Percentiles rank a stretch among this genome's conserved stretches.
Evolutionary conservation across 2,329 filamentous ascomycete species (phyloP).

Genomic region (Ophiocordyceps unilateralis): DNA sequence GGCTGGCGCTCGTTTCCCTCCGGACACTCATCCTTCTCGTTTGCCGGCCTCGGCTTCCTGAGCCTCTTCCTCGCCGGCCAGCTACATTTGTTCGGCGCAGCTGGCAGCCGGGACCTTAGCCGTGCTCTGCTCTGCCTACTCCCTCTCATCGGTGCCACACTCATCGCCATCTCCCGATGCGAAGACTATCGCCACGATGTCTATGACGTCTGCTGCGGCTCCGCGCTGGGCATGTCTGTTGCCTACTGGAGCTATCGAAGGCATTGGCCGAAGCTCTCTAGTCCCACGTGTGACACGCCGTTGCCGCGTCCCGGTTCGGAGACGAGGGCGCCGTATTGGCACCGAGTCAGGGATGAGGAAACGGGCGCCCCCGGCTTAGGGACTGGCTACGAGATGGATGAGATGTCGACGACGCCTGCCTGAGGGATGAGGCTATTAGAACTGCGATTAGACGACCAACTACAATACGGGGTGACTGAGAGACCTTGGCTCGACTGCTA

Average conservation of each 20-base stretch:
- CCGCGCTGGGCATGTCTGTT: constrained; percentile 38
- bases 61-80: constrained; percentile 54
- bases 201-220: constrained; percentile 48
- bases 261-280: constrained; percentile 41
- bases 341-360: constrained; percentile 36
- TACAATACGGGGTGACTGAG: too few relatives aligned
- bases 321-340: constrained; percentile 15
- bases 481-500: too few relatives aligned
- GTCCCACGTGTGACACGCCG: constrained; percentile 37
- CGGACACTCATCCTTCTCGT: constrained; percentile 65
- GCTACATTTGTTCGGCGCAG: constrained; percentile 34
- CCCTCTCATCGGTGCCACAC: constrained; percentile 43
- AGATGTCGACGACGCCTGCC: constrained; percentile 8
- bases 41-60: constrained; percentile 61
- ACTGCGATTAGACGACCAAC: too few relatives aligned
- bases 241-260: constrained; percentile 50
- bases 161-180: constrained; percentile 52
- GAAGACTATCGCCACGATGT: constrained; percentile 58
- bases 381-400: constrained; percentile 7
- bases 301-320: constrained; percentile 29
- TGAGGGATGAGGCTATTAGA: constrained; percentile 6
- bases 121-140: constrained; percentile 38
- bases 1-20: constrained; percentile 74
- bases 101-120: constrained; percentile 31
- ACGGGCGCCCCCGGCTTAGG: constrained; percentile 25